Evolutionary conservation across 495 filamentous ascomycete species (phyloP).

Genomic region (Haplographium delicatum): DNA sequence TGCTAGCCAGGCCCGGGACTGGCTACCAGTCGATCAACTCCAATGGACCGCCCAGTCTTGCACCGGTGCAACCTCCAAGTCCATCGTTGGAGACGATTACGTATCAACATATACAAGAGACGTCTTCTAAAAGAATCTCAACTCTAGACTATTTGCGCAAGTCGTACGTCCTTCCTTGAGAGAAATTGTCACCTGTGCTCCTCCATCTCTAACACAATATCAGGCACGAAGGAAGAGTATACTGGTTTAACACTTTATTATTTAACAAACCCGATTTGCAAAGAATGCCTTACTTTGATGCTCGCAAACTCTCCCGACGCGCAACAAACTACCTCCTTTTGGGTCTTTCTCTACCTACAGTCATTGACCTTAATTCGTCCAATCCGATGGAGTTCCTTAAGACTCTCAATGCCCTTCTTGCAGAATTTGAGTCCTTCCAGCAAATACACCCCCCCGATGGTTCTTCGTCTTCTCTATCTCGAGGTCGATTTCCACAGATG

Average conservation of each 20-base stretch:
- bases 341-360: conserved; percentile 81
- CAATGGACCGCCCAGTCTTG: conserved; percentile 10
- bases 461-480: conserved; percentile 61
- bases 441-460: conserved; percentile 76
- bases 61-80: conserved; percentile 45
- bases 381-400: conserved; percentile 79
- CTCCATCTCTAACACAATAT: conserved; percentile 8
- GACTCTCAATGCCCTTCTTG: conserved; percentile 76
- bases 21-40: conserved; percentile 15
- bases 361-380: conserved; percentile 77
- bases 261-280: conserved; percentile 78
- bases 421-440: conserved; percentile 91
- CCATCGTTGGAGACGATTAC: conserved; percentile 42
- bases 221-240: conserved; percentile 87
- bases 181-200: conserved; percentile 17
- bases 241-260: conserved; percentile 96
- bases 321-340: conserved; percentile 92
- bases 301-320: conserved; percentile 71
- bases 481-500: conserved; percentile 80
- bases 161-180: conserved; percentile 60
- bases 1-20: conserved; percentile 22
- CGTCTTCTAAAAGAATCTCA: conserved; percentile 88
- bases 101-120: conserved; percentile 85
- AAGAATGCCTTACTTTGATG: conserved; percentile 79
- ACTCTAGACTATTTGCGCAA: conserved; percentile 91